phyloP scores from a whole-genome alignment of 1,284 basidiomycete genomes.

The Pterulicium gracile region DNA sequence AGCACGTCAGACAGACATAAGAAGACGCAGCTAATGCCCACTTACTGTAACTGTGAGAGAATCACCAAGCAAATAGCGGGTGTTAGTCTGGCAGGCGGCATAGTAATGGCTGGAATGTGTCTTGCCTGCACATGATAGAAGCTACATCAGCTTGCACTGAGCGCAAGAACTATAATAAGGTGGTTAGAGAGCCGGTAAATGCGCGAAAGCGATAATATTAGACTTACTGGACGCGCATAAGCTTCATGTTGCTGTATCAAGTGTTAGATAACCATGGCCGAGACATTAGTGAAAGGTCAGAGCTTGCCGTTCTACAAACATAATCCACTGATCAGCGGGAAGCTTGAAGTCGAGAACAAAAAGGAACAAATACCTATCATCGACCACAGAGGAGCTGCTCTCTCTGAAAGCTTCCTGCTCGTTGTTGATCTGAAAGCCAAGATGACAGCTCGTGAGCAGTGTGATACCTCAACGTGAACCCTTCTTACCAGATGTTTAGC shows the following conservation, averaged over 20 bases:
- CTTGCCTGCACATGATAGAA: conserved; percentile 51
- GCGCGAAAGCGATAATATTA: background rate
- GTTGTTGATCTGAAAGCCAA: conserved; percentile 49
- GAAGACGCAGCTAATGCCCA: conserved; percentile 5
- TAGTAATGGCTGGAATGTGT: background rate
- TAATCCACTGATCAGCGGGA: no score
- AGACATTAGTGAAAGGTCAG: background rate
- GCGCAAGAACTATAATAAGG: conserved; percentile 38
- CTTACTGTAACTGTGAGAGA: conserved; percentile 35
- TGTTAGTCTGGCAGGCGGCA: background rate
- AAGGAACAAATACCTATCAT: conserved; percentile 46
- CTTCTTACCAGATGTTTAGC: background rate
- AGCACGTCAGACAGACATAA: conserved; percentile 1
- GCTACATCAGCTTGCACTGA: conserved; percentile 58
- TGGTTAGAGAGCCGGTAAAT: conserved; percentile 12
- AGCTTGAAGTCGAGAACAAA: no score
- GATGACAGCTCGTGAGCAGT: background rate
- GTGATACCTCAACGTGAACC: background rate
- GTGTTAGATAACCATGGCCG: background rate
- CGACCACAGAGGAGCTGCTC: conserved; percentile 47
- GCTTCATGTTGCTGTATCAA: conserved; percentile 40
- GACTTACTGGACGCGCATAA: conserved; percentile 36
- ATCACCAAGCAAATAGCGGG: background rate
- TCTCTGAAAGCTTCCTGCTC: conserved; percentile 50
- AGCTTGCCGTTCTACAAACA: conserved; percentile 1